Percentiles rank a stretch among this genome's conserved stretches.
These are phyloP conservation scores for Botrytis pseudocinerea DNA, from an alignment of 2,329 filamentous ascomycete genomes.

Conservation along the genomic window DNA sequence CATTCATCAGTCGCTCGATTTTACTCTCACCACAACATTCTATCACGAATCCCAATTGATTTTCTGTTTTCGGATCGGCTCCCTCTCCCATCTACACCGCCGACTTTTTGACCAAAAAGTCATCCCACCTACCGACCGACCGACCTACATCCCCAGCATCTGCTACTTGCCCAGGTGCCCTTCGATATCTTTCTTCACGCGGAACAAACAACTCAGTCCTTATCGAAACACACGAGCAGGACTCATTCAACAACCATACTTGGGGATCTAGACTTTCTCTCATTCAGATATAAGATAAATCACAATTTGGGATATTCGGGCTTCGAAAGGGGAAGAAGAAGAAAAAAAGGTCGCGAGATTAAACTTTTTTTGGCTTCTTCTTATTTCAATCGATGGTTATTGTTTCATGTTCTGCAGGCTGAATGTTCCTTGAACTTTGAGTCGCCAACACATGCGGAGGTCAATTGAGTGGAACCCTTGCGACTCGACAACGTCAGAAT, in stretches of 20 bases:
- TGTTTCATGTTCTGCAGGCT: slow-evolving; percentile 40
- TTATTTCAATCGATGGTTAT: slow-evolving; percentile 30
- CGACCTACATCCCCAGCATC: neutral
- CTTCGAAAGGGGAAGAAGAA: neutral
- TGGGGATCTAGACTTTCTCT: slow-evolving; percentile 17
- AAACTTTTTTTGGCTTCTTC: slow-evolving; percentile 28
- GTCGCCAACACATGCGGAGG: slow-evolving; percentile 39
- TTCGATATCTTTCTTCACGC: slow-evolving; percentile 13
- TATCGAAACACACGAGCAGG: slow-evolving; percentile 12
- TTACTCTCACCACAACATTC: neutral
- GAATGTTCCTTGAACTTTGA: slow-evolving; percentile 36
- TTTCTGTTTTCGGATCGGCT: neutral
- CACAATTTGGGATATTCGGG: slow-evolving; percentile 8
- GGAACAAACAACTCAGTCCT: slow-evolving; percentile 1
- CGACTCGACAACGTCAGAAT: slow-evolving; percentile 37
- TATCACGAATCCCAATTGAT: neutral
- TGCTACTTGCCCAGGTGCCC: neutral
- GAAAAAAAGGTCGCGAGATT: slow-evolving; percentile 2
- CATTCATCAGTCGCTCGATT: slow-evolving; percentile 7
- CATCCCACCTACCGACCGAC: neutral
- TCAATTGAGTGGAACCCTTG: slow-evolving; percentile 35
- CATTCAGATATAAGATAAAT: neutral
- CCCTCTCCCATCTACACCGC: slow-evolving; percentile 2
- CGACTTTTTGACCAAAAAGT: neutral
- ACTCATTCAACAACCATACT: slow-evolving; percentile 7